Evolutionary conservation across 352 stramenopile genomes (phyloP), one percentile per base, ranked within the genome.

Genomic region (Pythium rhizo-oryzae): DNA sequence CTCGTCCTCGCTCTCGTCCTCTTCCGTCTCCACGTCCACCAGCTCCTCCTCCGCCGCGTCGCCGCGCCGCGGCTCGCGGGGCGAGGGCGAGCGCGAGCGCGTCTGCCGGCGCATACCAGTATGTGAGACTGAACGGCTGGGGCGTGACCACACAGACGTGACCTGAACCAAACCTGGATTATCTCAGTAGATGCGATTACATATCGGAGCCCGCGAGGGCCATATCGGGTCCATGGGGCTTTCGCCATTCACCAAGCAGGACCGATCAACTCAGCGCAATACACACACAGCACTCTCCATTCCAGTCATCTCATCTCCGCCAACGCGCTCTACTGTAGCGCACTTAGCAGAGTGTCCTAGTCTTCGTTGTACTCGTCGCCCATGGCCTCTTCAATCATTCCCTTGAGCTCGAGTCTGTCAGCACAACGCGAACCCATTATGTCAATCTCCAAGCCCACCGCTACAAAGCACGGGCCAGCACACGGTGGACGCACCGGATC

Each of bases 311-410:
- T n/a, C 46, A 53, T 24, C 19, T 24, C 46, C 1, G n/a, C n/a
- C 15, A 12, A 41, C 35, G 35, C 35, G 35, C 35, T 41, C 35
- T 41, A 8, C 39, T 46, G 8, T 13, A 47, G 41, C 13, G 1
- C 37, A 18, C 11, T 43, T 43, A 33, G 28, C 28, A 33, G 28
- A 33, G 28, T 33, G 41, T 7, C 18, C 41, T 84, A 96, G 58
- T 94, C 87, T 56, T 94, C 87, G 69, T 96, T 96, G 79, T 96
- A 96, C 70, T 96, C 87, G 59, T 96, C 87, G 11, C 85, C 85
- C 87, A 96, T 96, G 24, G 82, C 74, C 50, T 96, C 87, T 71
- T 96, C 85, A 49, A 96, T 96, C 84, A 92, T 94, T n/a, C 87
- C 87, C 79, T 96, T 96, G 24, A 94, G 72, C 62, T 94, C 87